Conservation (phyloP, 208 protist species). For the Zelonia costaricensis region DNA sequence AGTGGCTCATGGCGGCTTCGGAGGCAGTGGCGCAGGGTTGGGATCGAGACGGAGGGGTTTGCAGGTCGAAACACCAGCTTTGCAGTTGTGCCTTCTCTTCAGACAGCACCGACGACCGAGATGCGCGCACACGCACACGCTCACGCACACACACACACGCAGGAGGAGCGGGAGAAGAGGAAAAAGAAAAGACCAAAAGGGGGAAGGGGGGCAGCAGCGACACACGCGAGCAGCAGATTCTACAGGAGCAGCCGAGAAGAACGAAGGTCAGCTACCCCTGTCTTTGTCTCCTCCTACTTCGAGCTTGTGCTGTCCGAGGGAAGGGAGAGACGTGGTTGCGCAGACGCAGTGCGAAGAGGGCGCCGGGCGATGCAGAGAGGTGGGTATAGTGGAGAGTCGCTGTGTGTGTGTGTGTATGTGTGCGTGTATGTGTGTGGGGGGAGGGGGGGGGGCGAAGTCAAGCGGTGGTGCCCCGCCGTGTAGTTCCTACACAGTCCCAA, state of each 20-base stretch:
- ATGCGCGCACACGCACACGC: constrained; percentile 9
- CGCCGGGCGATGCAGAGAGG: neutral
- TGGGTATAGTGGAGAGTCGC: neutral
- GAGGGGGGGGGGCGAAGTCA: neutral
- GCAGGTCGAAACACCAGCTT: too few species aligned
- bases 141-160: neutral
- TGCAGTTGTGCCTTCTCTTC: too few species aligned
- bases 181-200: neutral
- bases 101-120: too few species aligned
- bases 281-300: too few species aligned
- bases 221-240: too few species aligned
- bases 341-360: too few species aligned
- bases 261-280: too few species aligned
- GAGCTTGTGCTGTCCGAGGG: too few species aligned
- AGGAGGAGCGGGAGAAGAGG: neutral
- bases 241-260: too few species aligned
- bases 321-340: too few species aligned
- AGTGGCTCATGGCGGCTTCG: constrained; percentile 35
- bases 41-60: too few species aligned
- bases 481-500: neutral
- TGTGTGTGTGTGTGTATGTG: neutral
- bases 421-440: neutral
- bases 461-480: neutral
- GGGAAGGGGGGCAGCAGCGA: neutral
- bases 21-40: too few species aligned